Evolutionary conservation across 1,139 yeast genomes (phyloP).

Genomic region (Kurtzmaniella natalensis): DNA sequence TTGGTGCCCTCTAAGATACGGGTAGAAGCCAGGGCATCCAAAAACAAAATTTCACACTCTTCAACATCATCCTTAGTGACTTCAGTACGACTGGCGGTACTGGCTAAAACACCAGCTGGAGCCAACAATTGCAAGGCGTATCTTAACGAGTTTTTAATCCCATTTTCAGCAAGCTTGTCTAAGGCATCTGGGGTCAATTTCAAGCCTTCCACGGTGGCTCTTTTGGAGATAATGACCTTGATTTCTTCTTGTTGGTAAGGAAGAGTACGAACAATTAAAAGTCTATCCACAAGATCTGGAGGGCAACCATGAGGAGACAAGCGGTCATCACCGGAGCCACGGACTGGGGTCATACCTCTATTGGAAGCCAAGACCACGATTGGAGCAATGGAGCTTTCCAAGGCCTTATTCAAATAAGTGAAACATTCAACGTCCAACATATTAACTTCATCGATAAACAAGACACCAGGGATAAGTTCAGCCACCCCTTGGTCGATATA

Average conservation of each 20-base stretch:
- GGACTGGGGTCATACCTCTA: conserved; percentile 85
- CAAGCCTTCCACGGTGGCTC: conserved; percentile 73
- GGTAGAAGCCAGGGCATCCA: conserved; percentile 87
- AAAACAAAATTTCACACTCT: conserved; percentile 79
- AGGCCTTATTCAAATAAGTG: conserved; percentile 88
- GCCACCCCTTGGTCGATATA: conserved; percentile 98
- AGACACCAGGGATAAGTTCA: conserved; percentile 94
- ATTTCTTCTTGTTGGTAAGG: conserved; percentile 86
- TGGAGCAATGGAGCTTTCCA: conserved; percentile 90
- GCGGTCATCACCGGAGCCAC: conserved; percentile 81
- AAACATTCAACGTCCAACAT: conserved; percentile 96
- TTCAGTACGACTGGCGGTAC: conserved; percentile 67
- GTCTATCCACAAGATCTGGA: conserved; percentile 86
- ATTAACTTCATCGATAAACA: conserved; percentile 95
- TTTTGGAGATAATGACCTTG: conserved; percentile 71
- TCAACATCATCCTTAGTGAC: conserved; percentile 70
- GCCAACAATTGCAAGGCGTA: conserved; percentile 88
- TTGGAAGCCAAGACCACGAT: conserved; percentile 93
- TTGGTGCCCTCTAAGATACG: conserved; percentile 58
- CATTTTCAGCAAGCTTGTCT: conserved; percentile 66
- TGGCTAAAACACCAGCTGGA: conserved; percentile 83
- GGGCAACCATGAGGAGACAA: conserved; percentile 97
- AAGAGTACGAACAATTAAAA: conserved; percentile 84
- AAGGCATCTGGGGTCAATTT: conserved; percentile 64
- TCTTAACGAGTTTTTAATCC: conserved; percentile 74